Conservation (phyloP, 2,329 filamentous ascomycete species). For the Neocucurbitaria cava region DNA sequence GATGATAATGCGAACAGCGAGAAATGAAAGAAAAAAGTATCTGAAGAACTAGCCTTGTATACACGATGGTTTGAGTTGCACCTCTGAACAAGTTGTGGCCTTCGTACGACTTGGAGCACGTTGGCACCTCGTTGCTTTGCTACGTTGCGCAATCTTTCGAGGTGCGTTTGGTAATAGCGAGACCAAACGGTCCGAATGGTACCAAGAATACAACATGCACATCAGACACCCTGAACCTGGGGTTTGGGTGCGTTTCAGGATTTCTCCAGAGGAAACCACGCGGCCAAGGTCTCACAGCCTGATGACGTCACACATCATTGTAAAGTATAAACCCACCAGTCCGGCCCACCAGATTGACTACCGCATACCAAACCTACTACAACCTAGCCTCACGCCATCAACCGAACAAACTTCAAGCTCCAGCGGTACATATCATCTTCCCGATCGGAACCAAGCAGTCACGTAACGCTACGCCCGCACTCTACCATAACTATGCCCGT, state of each 20-base stretch:
- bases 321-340: conserved; percentile 12
- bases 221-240: background rate
- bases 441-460: conserved; percentile 4
- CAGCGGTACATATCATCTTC: background rate
- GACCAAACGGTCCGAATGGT: too few species aligned
- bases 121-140: too few species aligned
- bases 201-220: too few species aligned
- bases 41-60: too few species aligned
- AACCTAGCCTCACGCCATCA: conserved; percentile 1
- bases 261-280: background rate
- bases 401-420: conserved; percentile 9
- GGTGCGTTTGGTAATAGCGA: too few species aligned
- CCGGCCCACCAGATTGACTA: conserved; percentile 1
- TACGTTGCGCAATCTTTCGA: too few species aligned
- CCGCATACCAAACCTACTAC: conserved; percentile 6
- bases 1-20: too few species aligned
- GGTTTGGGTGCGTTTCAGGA: background rate
- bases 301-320: conserved; percentile 15
- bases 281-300: background rate
- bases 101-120: too few species aligned
- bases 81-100: too few species aligned
- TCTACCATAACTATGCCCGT: conserved; percentile 40
- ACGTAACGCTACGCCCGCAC: background rate
- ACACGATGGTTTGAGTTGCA: too few species aligned
- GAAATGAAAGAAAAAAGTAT: too few species aligned